These are phyloP conservation scores for Candida taoyuanica DNA, from an alignment of 805 yeast species.

Conservation along the genomic window DNA sequence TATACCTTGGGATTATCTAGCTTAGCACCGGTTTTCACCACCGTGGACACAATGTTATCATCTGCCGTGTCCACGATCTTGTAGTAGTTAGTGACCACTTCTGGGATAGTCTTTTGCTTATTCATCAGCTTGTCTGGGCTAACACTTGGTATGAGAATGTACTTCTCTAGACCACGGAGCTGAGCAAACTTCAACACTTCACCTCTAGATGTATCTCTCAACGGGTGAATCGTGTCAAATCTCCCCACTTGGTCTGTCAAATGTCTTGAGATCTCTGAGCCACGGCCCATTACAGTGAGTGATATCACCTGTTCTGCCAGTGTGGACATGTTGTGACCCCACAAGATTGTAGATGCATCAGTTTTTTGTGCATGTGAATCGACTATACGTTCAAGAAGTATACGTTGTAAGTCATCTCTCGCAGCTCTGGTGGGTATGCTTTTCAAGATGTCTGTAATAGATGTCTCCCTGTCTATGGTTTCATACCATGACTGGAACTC, in stretches of 20 bases:
- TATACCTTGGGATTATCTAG: slow-evolving; percentile 44
- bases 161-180: slow-evolving; percentile 25
- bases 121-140: slow-evolving; percentile 38
- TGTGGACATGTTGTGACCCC: slow-evolving; percentile 78
- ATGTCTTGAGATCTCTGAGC: slow-evolving; percentile 53
- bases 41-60: slow-evolving; percentile 88
- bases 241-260: slow-evolving; percentile 41
- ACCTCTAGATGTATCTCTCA: slow-evolving; percentile 66
- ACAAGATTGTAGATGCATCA: slow-evolving; percentile 52
- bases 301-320: slow-evolving; percentile 78
- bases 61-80: slow-evolving; percentile 67
- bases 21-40: slow-evolving; percentile 83
- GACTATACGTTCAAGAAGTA: slow-evolving; percentile 45
- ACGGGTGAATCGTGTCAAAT: slow-evolving; percentile 54
- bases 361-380: slow-evolving; percentile 40
- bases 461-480: background rate
- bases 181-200: slow-evolving; percentile 59
- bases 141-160: slow-evolving; percentile 20
- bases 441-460: slow-evolving; percentile 29
- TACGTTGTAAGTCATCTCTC: slow-evolving; percentile 52
- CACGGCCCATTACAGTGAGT: slow-evolving; percentile 82
- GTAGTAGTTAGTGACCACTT: slow-evolving; percentile 71
- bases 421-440: slow-evolving; percentile 51
- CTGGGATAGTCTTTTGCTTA: slow-evolving; percentile 77
- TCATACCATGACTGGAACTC: slow-evolving; percentile 9